Evolutionary conservation across 306 rosid genomes (phyloP), one percentile per base, ranked within the genome.

Genomic region (Gynostemma pentaphyllum): DNA sequence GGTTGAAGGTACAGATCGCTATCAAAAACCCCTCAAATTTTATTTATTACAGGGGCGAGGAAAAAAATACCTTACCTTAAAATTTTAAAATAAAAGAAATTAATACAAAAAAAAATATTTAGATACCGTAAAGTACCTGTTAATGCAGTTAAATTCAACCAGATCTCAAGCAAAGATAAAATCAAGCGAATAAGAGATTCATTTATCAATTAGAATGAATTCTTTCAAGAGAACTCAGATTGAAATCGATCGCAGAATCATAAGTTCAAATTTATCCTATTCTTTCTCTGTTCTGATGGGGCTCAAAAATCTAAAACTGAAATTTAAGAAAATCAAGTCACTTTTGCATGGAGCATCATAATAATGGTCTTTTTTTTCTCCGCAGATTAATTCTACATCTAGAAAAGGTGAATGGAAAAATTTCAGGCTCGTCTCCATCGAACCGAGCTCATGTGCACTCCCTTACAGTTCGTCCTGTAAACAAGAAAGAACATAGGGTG

Each of bases 391-490:
- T 18, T 45, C 59, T 52, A 52, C 60, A 14, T 3, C 60, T 52
- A 52, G 36, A n/a, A n/a, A 16, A n/a, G 27, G 27, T 4, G 22
- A 27, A 30, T 7, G 22, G 62, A 14, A 30, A 55, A 55, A n/a
- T 15, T 39, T 61, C 48, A 37, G 19, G 18, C n/a, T n/a, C n/a
- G n/a, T n/a, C n/a, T n/a, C n/a, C n/a, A n/a, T n/a, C n/a, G n/a
- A 56, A 3, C 7, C 15, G 13, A 32, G 18, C 45, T 16, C 63
- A 56, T n/a, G 60, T 54, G 40, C 40, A 64, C 73, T 16, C 72
- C 55, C 70, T 76, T 79, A 91, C 70, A 91, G 99, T 71, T 92
- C 99, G 79, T 92, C 99, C 97, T 90, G 89, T 71, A 80, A 53
- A 53, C 32, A 61, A 67, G 15, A 1, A 13, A 30, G 27, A 19